Evolutionary conservation across 495 filamentous ascomycete species (phyloP).

Genomic region (Parmelia sp.): DNA sequence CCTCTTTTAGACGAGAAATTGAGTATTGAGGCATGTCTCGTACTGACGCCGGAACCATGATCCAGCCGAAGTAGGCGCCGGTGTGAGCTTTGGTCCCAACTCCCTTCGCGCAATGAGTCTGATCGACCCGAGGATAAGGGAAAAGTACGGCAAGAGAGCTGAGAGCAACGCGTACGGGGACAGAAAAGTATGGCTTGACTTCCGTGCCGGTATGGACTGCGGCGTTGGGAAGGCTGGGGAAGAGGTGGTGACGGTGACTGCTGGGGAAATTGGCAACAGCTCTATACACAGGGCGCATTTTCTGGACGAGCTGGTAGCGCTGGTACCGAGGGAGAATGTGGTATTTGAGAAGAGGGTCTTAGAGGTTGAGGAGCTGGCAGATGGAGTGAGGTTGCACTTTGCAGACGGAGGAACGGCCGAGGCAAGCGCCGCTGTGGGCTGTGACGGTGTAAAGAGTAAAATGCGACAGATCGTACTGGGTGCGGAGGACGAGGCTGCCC

Average conservation of each 20-base stretch:
- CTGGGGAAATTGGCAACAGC: constrained; percentile 28
- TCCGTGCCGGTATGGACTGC: constrained; percentile 25
- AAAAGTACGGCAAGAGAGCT: constrained; percentile 35
- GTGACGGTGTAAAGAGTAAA: constrained; percentile 36
- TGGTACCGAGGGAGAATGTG: constrained; percentile 40
- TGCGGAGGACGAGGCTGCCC: constrained; percentile 31
- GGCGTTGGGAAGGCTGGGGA: constrained; percentile 26
- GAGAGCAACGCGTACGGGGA: constrained; percentile 37
- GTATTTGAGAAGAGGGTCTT: constrained; percentile 42
- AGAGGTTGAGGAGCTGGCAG: constrained; percentile 26
- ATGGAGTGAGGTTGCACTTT: constrained; percentile 31
- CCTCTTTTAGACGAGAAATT: too few relatives aligned
- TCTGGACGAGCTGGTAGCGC: constrained; percentile 41
- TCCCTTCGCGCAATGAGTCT: constrained; percentile 49
- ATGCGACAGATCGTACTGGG: constrained; percentile 36
- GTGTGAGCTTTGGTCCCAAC: constrained; percentile 56
- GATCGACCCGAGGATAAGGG: constrained; percentile 43
- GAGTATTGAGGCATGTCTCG: too few relatives aligned
- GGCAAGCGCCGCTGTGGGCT: constrained; percentile 37
- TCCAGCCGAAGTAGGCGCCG: constrained; percentile 57
- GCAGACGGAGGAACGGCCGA: constrained; percentile 35
- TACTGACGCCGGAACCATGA: too few relatives aligned
- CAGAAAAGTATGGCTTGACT: constrained; percentile 25
- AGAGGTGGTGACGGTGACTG: constrained; percentile 30
- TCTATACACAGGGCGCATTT: constrained; percentile 48